These are phyloP conservation scores for Roridomyces roridus DNA, from an alignment of 768 basidiomycete genomes.

Conservation along the genomic window DNA sequence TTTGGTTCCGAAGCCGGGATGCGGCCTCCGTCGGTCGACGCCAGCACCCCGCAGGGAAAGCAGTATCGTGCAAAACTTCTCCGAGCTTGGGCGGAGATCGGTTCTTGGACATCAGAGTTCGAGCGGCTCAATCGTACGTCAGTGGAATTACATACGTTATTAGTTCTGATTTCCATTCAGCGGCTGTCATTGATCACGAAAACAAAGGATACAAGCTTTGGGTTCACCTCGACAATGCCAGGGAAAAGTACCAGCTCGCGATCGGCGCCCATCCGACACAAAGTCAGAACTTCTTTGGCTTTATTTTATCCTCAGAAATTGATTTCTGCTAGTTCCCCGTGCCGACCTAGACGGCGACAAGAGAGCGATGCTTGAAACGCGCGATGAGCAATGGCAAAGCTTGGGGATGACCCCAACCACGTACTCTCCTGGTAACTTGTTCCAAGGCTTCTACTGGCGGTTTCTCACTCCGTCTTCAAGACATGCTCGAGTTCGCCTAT, in stretches of 20 bases:
- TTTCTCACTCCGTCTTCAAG: constrained; percentile 40
- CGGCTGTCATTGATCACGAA: constrained; percentile 48
- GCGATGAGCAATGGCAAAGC: constrained; percentile 46
- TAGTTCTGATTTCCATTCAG: constrained; percentile 38
- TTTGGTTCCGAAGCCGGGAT: constrained; percentile 51
- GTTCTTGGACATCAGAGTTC: constrained; percentile 70
- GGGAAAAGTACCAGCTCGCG: constrained; percentile 75
- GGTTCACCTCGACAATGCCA: constrained; percentile 61
- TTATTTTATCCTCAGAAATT: background rate
- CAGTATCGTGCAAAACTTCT: constrained; percentile 66
- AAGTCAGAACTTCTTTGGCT: constrained; percentile 48
- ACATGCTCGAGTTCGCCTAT: constrained; percentile 79
- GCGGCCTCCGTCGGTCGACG: constrained; percentile 61
- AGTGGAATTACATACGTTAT: background rate
- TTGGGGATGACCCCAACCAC: constrained; percentile 74
- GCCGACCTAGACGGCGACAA: constrained; percentile 52
- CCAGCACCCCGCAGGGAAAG: constrained; percentile 49
- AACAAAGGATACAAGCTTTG: constrained; percentile 45
- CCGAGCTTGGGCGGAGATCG: constrained; percentile 81
- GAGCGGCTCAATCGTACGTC: constrained; percentile 51
- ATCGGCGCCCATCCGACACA: constrained; percentile 83
- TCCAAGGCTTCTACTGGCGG: background rate
- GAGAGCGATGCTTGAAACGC: constrained; percentile 41
- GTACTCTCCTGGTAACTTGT: constrained; percentile 65
- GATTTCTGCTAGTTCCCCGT: constrained; percentile 51